Evolutionary conservation across 129 eudicot genomes (phyloP).

Genomic region (Helichrysum umbraculigerum): DNA sequence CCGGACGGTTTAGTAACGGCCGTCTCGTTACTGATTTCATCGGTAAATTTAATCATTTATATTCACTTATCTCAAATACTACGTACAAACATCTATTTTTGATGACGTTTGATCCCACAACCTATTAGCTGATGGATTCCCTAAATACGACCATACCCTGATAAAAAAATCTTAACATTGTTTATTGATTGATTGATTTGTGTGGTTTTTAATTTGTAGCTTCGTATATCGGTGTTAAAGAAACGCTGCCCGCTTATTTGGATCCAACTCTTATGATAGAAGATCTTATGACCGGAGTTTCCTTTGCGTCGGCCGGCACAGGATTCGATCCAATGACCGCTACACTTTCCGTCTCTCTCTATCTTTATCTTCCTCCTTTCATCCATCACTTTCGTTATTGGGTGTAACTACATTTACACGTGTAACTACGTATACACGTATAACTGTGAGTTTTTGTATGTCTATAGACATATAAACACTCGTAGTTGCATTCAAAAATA

Average conservation of each 20-base stretch:
- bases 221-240: constrained; percentile 57
- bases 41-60: constrained; percentile 11
- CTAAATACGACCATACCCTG: too few relatives aligned
- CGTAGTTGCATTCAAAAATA: too few relatives aligned
- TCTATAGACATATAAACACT: background rate
- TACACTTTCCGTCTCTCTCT: constrained; percentile 40
- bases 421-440: too few relatives aligned
- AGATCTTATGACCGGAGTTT: constrained; percentile 70
- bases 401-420: background rate
- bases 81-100: too few relatives aligned
- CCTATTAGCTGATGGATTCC: too few relatives aligned
- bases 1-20: constrained; percentile 52
- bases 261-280: constrained; percentile 66
- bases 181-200: background rate
- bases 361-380: background rate
- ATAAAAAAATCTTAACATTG: too few relatives aligned
- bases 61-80: too few relatives aligned
- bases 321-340: constrained; percentile 76
- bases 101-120: too few relatives aligned
- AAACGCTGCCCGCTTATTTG: constrained; percentile 63
- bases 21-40: constrained; percentile 45
- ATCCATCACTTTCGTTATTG: background rate
- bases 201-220: constrained; percentile 34
- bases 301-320: constrained; percentile 78
- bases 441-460: background rate